Base-by-base conservation (phyloP, 1,284 basidiomycete species). In the Pseudozyma tsukubaensis region DNA sequence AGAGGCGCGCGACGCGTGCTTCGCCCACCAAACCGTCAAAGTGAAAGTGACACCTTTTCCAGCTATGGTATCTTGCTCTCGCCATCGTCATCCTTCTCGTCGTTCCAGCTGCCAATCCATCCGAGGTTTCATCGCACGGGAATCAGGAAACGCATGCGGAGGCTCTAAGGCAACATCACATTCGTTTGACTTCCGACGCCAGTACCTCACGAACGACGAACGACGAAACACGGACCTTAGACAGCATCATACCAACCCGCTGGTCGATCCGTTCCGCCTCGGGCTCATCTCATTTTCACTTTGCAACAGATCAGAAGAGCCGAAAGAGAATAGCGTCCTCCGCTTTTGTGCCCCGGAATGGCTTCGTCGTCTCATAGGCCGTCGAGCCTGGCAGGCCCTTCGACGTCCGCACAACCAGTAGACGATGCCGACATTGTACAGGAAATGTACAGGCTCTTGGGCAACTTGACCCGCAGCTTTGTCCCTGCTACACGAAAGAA, bases 401-500 rank as follows among this genome's bases (percentile, higher is more conserved):
- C 63, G 18, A 52, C 59, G 11, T 24, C 43, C 21, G 53, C 14
- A 12, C 59, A 61, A 36, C 32, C 47, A 5, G 42, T 72, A 5
- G 69, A 72, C 45, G 69, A 72, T 62, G 69, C 72, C 11, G 66
- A 70, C 18, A 59, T 70, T 21, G 72, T 74, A 1, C 62, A 65
- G 5, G 63, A 75, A 18, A 71, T 75, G 68, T 71, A 75, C 43
- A 55, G 68, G 21, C 50, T 75, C 18, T 68, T 75, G 2, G 72
- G 72, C 47, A 68, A 75, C 34, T 51, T 75, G n/a, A 71, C 72
- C 8, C 67, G 64, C 48, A 71, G 67, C 68, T 57, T 75, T 42
- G 72, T 75, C 6, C 72, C 72, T 2, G 67, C 72, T 19, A 71
- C 72, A 40, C 59, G 72, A 24, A 75, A 75, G 55, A 71, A 67